Percentiles rank a stretch among this genome's conserved stretches.
Evolutionary conservation across 371 early-diverging fungal species (phyloP).

Genomic region (Apophysomyces trapeziformis): DNA sequence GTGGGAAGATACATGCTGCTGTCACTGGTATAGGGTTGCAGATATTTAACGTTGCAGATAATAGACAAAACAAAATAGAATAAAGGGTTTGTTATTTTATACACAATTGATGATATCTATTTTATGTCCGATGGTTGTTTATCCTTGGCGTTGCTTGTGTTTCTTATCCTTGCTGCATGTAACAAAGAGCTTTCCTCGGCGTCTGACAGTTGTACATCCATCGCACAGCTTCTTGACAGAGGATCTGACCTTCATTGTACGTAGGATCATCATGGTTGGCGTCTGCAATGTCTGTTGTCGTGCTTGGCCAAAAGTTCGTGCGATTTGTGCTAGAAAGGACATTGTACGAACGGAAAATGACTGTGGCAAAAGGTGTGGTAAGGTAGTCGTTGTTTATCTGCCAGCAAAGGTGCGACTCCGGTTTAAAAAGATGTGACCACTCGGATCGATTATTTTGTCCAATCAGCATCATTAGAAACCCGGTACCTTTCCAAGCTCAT

Average conservation of each 20-base stretch:
- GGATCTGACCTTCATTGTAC: conserved; percentile 85
- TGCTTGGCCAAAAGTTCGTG: conserved; percentile 30
- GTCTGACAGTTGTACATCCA: conserved; percentile 77
- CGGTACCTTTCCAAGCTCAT: no score
- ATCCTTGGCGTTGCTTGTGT: conserved; percentile 88
- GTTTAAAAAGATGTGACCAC: background rate
- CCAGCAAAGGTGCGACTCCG: background rate
- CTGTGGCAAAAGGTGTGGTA: background rate
- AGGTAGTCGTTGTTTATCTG: no score
- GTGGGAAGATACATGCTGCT: conserved; percentile 38
- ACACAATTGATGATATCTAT: background rate
- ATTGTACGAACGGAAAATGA: conserved; percentile 15
- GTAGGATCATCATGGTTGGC: conserved; percentile 44
- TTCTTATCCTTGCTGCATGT: conserved; percentile 81
- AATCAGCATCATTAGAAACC: no score
- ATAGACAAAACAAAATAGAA: conserved; percentile 3
- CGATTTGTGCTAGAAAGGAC: conserved; percentile 43
- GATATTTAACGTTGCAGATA: conserved; percentile 18
- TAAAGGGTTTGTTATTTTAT: background rate
- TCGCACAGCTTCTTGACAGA: conserved; percentile 86
- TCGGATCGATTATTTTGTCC: no score
- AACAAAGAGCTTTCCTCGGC: conserved; percentile 79
- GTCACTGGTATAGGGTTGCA: conserved; percentile 61
- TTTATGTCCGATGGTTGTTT: background rate
- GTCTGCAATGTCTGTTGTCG: conserved; percentile 26